phyloP scores from a whole-genome alignment of 768 basidiomycete species.

The Suillus decipiens region DNA sequence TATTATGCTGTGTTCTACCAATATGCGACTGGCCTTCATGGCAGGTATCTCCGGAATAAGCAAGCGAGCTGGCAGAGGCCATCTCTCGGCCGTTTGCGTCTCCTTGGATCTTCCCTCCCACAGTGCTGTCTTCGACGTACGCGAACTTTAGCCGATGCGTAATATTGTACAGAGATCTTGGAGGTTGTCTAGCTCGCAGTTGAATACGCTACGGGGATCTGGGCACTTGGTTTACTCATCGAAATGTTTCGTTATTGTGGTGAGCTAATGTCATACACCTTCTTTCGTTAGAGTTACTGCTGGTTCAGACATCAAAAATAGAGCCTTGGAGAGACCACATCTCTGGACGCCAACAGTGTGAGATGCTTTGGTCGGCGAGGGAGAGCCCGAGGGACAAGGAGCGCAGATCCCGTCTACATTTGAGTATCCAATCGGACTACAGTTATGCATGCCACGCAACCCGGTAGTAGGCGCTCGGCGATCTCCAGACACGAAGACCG shows the following conservation, averaged over 20 bases:
- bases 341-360: not conserved
- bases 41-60: not conserved
- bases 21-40: not conserved
- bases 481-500: not conserved
- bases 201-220: not conserved
- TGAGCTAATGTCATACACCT: not conserved
- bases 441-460: not conserved
- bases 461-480: not conserved
- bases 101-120: not conserved
- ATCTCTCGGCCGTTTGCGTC: constrained; percentile 1
- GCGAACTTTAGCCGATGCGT: not conserved
- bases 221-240: no score
- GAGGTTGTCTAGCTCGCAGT: not conserved
- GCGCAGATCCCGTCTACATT: not conserved
- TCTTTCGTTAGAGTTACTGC: not conserved
- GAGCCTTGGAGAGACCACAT: not conserved
- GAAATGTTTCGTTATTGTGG: not conserved
- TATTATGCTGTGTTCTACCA: not conserved
- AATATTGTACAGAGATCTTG: not conserved
- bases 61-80: not conserved
- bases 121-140: not conserved
- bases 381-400: not conserved
- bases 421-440: not conserved
- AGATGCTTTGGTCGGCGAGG: not conserved
- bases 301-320: no score